Evolutionary conservation across 1,284 basidiomycete genomes (phyloP), one percentile per base, ranked within the genome.

Genomic region (Cutaneotrichosporon cyanovorans): DNA sequence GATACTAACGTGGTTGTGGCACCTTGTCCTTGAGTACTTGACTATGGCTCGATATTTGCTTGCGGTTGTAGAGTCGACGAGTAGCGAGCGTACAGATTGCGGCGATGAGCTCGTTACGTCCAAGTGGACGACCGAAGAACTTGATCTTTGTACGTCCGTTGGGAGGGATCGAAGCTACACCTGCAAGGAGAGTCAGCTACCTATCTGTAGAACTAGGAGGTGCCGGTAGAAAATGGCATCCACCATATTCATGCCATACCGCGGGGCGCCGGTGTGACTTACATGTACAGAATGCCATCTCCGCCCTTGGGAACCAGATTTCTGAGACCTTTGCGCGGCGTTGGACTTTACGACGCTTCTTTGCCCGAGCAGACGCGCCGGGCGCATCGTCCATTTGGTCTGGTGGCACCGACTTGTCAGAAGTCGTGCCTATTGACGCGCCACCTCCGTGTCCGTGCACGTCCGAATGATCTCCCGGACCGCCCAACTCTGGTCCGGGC

Each of bases 101-200:
- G 21, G 72, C 74, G 53, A 77, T 76, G 37, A 77, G 68, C 57
- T 77, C 75, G 58, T 77, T 77, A n/a, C 75, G 69, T 0, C 75
- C 75, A 40, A 73, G 74, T 2, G 74, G 66, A 55, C 75, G 75
- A 35, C 72, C 72, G 46, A 73, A 63, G 40, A 76, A 72, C 38
- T 74, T 59, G 45, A 76, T 65, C 56, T 76, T 76, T 5, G 55
- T 56, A 18, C 57, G 45, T 21, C 55, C 59, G 20, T 55, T 57
- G 20, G 59, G 57, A 9, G 59, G 59, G 15, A 61, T 57, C 22
- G 42, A 47, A 7, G 57, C 48, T 15, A 61, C 53, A 30, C 58
- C 58, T 60, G 37, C 23, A 19, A 40, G 28, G 39, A 49, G 41
- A 53, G 48, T 12, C 25, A 12, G 25, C 8, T 28, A 7, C 25